phyloP scores from a whole-genome alignment of 148 eudicot genomes.

The Polygonum aviculare region DNA sequence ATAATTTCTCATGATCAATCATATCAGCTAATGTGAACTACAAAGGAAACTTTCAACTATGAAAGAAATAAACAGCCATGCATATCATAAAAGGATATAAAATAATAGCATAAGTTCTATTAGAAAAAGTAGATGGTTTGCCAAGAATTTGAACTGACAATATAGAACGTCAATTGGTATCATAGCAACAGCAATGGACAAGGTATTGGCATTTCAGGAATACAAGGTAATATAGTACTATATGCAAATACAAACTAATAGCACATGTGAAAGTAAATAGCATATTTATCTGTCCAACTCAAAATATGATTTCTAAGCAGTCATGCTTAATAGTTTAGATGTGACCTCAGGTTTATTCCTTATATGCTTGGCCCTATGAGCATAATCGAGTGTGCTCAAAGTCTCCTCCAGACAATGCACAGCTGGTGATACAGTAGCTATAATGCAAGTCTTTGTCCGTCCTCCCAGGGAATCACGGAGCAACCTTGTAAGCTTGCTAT shows the following conservation, averaged over 20 bases:
- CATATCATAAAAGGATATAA: too few species aligned
- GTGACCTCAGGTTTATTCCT: slow-evolving; percentile 87
- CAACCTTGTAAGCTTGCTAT: slow-evolving; percentile 89
- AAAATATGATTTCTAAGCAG: neutral
- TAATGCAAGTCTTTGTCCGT: slow-evolving; percentile 88
- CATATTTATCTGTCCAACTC: neutral
- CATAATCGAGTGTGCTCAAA: slow-evolving; percentile 85
- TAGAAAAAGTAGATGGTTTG: too few species aligned
- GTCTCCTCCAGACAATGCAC: slow-evolving; percentile 95
- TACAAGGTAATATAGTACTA: neutral
- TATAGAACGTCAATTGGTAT: neutral
- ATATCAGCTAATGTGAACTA: too few species aligned
- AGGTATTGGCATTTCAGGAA: too few species aligned
- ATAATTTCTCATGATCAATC: neutral
- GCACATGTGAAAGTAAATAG: neutral
- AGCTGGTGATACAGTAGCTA: slow-evolving; percentile 95
- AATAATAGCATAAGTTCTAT: too few species aligned
- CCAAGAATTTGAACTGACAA: neutral
- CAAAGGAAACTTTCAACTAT: too few species aligned
- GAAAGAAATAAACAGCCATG: too few species aligned
- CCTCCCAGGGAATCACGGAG: slow-evolving; percentile 94
- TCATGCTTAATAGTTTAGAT: neutral
- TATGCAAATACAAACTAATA: neutral
- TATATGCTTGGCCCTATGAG: slow-evolving; percentile 86
- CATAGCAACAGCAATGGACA: neutral